Base-by-base conservation (phyloP, 805 yeast genomes). In the Starmerella floricola region DNA sequence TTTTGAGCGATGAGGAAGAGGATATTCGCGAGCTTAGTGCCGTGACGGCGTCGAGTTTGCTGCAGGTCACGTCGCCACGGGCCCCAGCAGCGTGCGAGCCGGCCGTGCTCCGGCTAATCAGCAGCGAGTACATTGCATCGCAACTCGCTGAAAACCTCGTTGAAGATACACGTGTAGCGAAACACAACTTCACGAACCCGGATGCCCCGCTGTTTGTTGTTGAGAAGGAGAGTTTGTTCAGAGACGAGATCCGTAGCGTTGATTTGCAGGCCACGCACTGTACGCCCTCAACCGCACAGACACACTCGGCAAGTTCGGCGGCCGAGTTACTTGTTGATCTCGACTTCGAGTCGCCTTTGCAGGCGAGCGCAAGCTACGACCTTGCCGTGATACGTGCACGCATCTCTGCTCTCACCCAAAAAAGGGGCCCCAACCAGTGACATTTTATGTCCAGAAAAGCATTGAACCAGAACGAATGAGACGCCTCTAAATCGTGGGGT, bases 141-240 rank as follows among this genome's bases (percentile, higher is more conserved):
- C 27, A 34, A 27, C 42, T 45, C 15, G n/a, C 39, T 5, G 30
- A 26, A 4, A 42, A 45, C 32, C 38, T 53, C 15, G 36, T 37
- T 6, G 40, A 51, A 13, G 40, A 49, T 19, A 33, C 31, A 13
- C 59, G 61, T 34, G 51, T 52, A 6, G 38, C 42, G 12, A 44
- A 47, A 1, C 55, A 60, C 6, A 24, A 51, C 1, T 30, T 21
- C 16, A 34, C 36, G 12, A 26, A 43, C 8, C 43, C 48, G 5
- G 63, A 59, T 17, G 59, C 64, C 16, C 62, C 66, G 2, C 56
- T 85, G 31, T 85, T 84, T 58, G 74, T 75, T 5, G 60, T 69
- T 6, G 95, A 85, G 55, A 74, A 73, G 51, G 72, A 69, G 41
- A 83, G 84, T 50, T 69, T 79, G 31, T 82, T 76, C 59, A 65